These are phyloP conservation scores for Talaromyces liani DNA, from an alignment of 495 filamentous ascomycete genomes.

Conservation along the genomic window DNA sequence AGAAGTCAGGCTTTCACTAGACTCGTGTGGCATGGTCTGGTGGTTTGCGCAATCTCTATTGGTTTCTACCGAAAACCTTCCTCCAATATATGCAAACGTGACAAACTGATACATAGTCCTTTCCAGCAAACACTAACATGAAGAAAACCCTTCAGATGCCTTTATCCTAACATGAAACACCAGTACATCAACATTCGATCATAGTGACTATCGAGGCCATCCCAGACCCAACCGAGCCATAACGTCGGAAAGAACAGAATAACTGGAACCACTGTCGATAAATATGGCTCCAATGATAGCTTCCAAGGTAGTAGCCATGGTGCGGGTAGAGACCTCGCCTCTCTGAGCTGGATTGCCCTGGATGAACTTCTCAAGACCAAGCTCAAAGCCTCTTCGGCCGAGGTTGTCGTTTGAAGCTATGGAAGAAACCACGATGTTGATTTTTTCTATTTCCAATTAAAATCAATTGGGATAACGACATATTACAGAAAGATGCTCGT, in stretches of 20 bases:
- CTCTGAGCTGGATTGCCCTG: conserved; percentile 10
- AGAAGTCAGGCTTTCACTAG: not conserved
- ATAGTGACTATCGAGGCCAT: not conserved
- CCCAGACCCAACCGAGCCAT: not conserved
- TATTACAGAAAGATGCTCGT: not conserved
- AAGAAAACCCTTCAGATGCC: too few species aligned
- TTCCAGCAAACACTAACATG: not conserved
- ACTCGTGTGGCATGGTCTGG: not conserved
- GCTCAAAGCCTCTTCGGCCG: not conserved
- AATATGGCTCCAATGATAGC: conserved; percentile 14
- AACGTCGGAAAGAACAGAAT: not conserved
- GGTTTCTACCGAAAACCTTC: not conserved
- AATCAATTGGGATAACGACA: too few species aligned
- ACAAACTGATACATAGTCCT: not conserved
- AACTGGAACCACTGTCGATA: conserved; percentile 4
- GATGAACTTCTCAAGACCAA: conserved; percentile 8
- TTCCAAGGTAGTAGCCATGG: conserved; percentile 12
- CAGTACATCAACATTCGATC: not conserved
- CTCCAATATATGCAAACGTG: not conserved
- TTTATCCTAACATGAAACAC: not conserved
- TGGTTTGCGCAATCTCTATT: not conserved
- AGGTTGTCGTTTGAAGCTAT: conserved; percentile 6
- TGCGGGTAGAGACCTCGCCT: not conserved
- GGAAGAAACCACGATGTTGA: not conserved
- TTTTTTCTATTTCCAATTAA: not conserved